Conservation (phyloP, 2,329 filamentous ascomycete genomes). For the Penicillium sp. region DNA sequence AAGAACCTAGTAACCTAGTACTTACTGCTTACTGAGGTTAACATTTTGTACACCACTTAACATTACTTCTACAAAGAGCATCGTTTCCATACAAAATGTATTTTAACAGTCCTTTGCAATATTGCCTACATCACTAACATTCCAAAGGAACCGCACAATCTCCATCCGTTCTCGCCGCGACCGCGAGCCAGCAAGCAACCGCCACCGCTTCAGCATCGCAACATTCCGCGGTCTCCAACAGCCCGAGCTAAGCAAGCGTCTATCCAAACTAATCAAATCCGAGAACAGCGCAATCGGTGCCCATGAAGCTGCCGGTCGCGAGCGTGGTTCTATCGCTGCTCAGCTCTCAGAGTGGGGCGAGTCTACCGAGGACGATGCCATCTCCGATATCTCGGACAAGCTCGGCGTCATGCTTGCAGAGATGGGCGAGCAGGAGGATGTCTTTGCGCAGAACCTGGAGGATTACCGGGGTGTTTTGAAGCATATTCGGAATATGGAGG, state of each 20-base stretch:
- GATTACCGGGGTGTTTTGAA: slow-evolving; percentile 82
- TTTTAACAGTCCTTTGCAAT: neutral
- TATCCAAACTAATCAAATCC: slow-evolving; percentile 91
- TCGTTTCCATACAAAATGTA: slow-evolving; percentile 13
- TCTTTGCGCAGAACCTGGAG: slow-evolving; percentile 82
- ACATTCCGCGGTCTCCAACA: slow-evolving; percentile 83
- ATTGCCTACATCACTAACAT: slow-evolving; percentile 1
- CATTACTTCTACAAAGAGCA: neutral
- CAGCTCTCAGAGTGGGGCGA: slow-evolving; percentile 98
- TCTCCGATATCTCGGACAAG: slow-evolving; percentile 93
- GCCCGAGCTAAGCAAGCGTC: slow-evolving; percentile 82
- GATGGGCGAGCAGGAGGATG: slow-evolving; percentile 90
- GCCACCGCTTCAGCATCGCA: slow-evolving; percentile 66
- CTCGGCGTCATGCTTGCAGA: slow-evolving; percentile 88
- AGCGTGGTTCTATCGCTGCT: slow-evolving; percentile 79
- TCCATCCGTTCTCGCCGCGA: slow-evolving; percentile 41
- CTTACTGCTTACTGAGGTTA: neutral
- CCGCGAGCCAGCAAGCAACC: slow-evolving; percentile 20
- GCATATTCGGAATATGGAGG: slow-evolving; percentile 91
- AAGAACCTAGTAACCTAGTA: neutral
- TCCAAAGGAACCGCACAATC: slow-evolving; percentile 43
- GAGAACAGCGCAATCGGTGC: slow-evolving; percentile 85
- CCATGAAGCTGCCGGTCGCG: slow-evolving; percentile 80
- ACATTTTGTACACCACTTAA: neutral
- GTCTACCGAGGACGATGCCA: slow-evolving; percentile 78